These are phyloP conservation scores for Phialophora verrucosa DNA, from an alignment of 2,329 filamentous ascomycete species.

Conservation along the genomic window DNA sequence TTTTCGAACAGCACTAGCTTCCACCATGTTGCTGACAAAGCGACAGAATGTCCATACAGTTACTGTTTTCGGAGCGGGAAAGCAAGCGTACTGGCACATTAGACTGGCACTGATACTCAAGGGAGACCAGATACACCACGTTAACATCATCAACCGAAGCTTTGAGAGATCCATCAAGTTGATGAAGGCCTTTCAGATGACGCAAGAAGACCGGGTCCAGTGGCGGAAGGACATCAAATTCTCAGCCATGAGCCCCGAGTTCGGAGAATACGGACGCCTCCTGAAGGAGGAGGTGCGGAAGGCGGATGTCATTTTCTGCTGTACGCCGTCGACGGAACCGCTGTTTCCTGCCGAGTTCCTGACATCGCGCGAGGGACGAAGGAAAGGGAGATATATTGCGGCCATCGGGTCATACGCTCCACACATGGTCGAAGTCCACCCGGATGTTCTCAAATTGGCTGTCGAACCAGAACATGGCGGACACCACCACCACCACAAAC, in stretches of 20 bases:
- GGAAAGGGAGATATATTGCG: constrained; percentile 52
- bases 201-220: constrained; percentile 57
- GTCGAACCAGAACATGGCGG: constrained; percentile 51
- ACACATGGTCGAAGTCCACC: constrained; percentile 82
- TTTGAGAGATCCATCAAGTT: constrained; percentile 54
- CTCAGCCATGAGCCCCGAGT: constrained; percentile 70
- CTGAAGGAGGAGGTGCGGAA: constrained; percentile 71
- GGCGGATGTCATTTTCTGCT: constrained; percentile 85
- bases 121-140: constrained; percentile 70
- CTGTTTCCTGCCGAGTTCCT: constrained; percentile 77
- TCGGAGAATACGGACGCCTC: constrained; percentile 71
- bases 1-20: constrained; percentile 69
- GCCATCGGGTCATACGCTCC: constrained; percentile 62
- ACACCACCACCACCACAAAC: constrained; percentile 53
- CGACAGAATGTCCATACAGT: constrained; percentile 75
- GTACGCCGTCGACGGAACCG: constrained; percentile 74
- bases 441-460: constrained; percentile 72
- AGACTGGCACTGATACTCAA: constrained; percentile 76
- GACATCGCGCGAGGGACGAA: constrained; percentile 61
- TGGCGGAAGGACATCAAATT: constrained; percentile 73
- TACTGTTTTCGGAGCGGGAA: constrained; percentile 84
- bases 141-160: constrained; percentile 80
- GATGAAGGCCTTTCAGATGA: constrained; percentile 60
- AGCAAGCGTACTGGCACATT: constrained; percentile 94
- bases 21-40: constrained; percentile 65